Base-by-base conservation (phyloP, 805 yeast genomes). In the Priceomyces medius region DNA sequence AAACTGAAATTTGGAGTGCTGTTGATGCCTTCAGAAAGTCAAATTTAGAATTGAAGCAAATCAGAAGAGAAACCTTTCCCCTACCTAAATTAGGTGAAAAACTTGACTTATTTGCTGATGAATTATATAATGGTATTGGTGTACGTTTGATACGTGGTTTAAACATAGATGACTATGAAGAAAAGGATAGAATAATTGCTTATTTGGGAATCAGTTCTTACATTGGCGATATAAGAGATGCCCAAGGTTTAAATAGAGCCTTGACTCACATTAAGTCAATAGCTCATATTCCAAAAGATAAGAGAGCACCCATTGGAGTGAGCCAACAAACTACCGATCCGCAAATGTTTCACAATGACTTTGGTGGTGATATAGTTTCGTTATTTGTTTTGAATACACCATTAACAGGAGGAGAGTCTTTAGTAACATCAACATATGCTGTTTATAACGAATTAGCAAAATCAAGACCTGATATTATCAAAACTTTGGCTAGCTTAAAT, bases 281-380 rank as follows among this genome's bases (percentile, higher is more conserved):
- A 14, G 45, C 42, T 2, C 48, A 44, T 38, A 31, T 44, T 13
- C 42, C 48, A 3, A 41, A 38, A 18, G 45, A 32, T 16, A 26
- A 44, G n/a, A 32, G 48, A 18, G 48, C 48, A 8, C 45, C 43
- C 5, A 44, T 44, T n/a, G 48, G 35, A 5, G 48, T 44, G 19
- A 44, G 48, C 26, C 48, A 44, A 21, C 48, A 44, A 35, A 44
- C 48, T 7, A 44, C 48, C 12, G 48, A 44, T 21, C 35, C 48
- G 8, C 48, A 44, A 19, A 44, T 44, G 48, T 44, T 41, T 21
- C 48, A 44, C 35, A 38, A 37, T 36, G 48, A 44, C 29, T 20
- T 41, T 18, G 48, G 48, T n/a, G 36, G 44, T 13, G 48, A 44
- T 24, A 37, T 44, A 4, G 48, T 44, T 3, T 44, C 48, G 2